Conservation (phyloP, 371 early-diverging fungal genomes). For the Lichtheimia corymbifera region DNA sequence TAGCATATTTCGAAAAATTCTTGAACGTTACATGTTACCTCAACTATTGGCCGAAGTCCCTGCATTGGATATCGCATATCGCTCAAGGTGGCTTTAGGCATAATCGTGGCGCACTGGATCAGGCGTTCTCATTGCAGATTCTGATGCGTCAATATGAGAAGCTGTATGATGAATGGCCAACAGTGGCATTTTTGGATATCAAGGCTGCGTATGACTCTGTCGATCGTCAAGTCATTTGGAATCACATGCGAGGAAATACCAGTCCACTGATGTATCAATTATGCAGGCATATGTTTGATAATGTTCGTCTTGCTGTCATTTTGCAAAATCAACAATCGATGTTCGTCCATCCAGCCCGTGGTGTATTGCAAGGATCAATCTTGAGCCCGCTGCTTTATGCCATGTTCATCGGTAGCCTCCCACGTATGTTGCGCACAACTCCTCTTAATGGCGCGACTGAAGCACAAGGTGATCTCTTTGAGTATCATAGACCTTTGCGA, state of each 20-base stretch:
- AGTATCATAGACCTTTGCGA: background rate
- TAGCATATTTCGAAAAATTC: slow-evolving; percentile 14
- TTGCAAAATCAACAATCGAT: slow-evolving; percentile 6
- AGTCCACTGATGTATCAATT: background rate
- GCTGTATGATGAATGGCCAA: background rate
- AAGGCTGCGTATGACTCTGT: too few relatives aligned
- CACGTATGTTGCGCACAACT: slow-evolving; percentile 6
- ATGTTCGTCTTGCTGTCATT: slow-evolving; percentile 10
- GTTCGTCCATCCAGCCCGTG: slow-evolving; percentile 12
- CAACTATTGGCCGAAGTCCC: slow-evolving; percentile 1
- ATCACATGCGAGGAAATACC: background rate
- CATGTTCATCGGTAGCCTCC: slow-evolving; percentile 23
- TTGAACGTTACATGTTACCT: slow-evolving; percentile 15
- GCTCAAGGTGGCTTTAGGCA: slow-evolving; percentile 27
- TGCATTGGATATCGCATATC: slow-evolving; percentile 17
- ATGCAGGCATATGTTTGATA: slow-evolving; percentile 17
- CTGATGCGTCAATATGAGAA: slow-evolving; percentile 7
- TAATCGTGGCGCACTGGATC: slow-evolving; percentile 19
- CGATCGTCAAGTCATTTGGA: slow-evolving; percentile 20
- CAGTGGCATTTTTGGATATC: slow-evolving; percentile 28
- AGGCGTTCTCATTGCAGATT: slow-evolving; percentile 22
- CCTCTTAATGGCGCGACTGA: background rate
- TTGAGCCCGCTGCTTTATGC: slow-evolving; percentile 29
- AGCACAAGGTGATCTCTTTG: background rate
- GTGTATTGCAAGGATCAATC: slow-evolving; percentile 29